These are phyloP conservation scores for Corymbia calophylla DNA, from an alignment of 441 rosid species.

Conservation along the genomic window DNA sequence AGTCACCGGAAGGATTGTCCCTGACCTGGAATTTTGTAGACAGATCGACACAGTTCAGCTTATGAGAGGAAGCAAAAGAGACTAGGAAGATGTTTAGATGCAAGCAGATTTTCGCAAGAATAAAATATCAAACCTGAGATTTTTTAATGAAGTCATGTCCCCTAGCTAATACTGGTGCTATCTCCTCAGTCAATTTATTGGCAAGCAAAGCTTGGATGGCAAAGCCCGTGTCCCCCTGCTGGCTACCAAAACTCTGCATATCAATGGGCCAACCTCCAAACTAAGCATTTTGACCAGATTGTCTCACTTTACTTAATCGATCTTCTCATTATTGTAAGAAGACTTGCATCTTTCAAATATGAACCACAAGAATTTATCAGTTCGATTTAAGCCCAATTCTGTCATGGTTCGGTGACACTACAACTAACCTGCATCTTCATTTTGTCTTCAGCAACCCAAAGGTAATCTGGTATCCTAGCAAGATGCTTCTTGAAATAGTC, in stretches of 20 bases:
- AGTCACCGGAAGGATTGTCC: constrained; percentile 34
- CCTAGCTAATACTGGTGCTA: background rate
- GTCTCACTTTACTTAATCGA: background rate
- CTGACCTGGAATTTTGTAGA: constrained; percentile 14
- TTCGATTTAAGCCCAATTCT: background rate
- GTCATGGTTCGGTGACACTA: background rate
- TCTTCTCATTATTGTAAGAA: background rate
- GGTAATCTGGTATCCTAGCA: constrained; percentile 8
- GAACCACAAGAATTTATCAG: background rate
- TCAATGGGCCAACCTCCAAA: background rate
- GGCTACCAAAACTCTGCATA: constrained; percentile 10
- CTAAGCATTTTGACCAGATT: background rate
- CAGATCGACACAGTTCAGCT: background rate
- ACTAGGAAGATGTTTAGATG: background rate
- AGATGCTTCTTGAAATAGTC: constrained; percentile 15
- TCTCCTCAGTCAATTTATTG: constrained; percentile 3
- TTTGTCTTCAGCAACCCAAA: constrained; percentile 15
- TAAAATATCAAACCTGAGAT: background rate
- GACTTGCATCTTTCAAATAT: background rate
- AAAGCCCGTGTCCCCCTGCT: constrained; percentile 12
- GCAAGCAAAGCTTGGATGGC: constrained; percentile 13
- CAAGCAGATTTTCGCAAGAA: background rate
- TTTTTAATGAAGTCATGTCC: constrained; percentile 15
- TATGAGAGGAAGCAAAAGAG: background rate
- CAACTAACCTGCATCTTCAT: constrained; percentile 13